phyloP scores from a whole-genome alignment of 768 basidiomycete species.

The Chalciporus piperatus region DNA sequence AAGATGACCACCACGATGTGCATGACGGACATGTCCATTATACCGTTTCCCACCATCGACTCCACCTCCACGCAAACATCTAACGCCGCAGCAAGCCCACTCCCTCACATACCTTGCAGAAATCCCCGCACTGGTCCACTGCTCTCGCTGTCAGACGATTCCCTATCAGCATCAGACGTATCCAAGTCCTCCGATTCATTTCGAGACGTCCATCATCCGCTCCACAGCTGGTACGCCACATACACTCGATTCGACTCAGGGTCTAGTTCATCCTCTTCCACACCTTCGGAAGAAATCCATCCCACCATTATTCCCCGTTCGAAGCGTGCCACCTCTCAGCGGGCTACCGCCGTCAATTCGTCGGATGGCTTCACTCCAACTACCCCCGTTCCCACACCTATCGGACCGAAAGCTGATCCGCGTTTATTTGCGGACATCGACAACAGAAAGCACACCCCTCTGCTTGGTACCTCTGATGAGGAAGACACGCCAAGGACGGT shows the following conservation, averaged over 20 bases:
- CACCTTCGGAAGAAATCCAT: slow-evolving; percentile 34
- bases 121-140: slow-evolving; percentile 16
- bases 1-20: slow-evolving; percentile 24
- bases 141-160: slow-evolving; percentile 13
- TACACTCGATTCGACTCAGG: slow-evolving; percentile 23
- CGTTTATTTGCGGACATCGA: slow-evolving; percentile 16
- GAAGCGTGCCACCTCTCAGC: slow-evolving; percentile 36
- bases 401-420: slow-evolving; percentile 14
- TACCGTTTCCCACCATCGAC: slow-evolving; percentile 26
- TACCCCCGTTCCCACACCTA: slow-evolving; percentile 40
- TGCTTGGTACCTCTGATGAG: slow-evolving; percentile 32
- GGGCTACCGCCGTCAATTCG: slow-evolving; percentile 17
- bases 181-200: slow-evolving; percentile 4
- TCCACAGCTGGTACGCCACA: slow-evolving; percentile 2
- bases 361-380: slow-evolving; percentile 36
- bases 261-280: slow-evolving; percentile 37
- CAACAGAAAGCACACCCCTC: slow-evolving; percentile 8
- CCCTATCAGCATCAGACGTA: slow-evolving; percentile 8
- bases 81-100: slow-evolving; percentile 56
- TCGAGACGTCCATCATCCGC: slow-evolving; percentile 1
- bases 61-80: slow-evolving; percentile 34
- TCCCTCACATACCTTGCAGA: slow-evolving; percentile 64
- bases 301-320: slow-evolving; percentile 38
- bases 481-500: slow-evolving; percentile 21
- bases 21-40: slow-evolving; percentile 24